These are phyloP conservation scores for Cyberlindnera euphorbiiphila DNA, from an alignment of 805 yeast genomes.

Conservation along the genomic window DNA sequence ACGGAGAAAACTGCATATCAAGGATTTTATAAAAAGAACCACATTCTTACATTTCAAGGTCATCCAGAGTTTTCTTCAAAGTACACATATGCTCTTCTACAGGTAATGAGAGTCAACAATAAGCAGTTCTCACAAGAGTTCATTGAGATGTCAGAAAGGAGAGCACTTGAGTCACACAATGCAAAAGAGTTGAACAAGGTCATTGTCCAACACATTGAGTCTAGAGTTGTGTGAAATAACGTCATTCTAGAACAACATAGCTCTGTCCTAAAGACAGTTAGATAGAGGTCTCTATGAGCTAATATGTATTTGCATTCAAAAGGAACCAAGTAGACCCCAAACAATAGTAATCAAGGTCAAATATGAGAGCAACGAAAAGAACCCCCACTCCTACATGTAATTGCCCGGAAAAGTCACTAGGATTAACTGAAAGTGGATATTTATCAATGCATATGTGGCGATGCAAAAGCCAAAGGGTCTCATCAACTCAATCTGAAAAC, in stretches of 20 bases:
- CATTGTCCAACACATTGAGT: conserved; percentile 17
- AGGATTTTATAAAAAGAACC: conserved; percentile 54
- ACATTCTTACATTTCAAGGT: conserved; percentile 73
- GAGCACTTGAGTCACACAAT: conserved; percentile 7
- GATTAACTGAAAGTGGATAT: too few relatives aligned
- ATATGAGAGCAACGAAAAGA: too few relatives aligned
- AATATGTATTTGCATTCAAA: not conserved
- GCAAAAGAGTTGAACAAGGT: conserved; percentile 10
- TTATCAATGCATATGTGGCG: too few relatives aligned
- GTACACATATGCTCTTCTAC: conserved; percentile 37
- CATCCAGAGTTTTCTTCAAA: conserved; percentile 86
- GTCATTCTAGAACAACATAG: not conserved
- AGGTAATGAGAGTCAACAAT: conserved; percentile 9
- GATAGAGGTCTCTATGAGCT: not conserved
- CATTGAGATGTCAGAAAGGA: conserved; percentile 1
- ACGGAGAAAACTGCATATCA: conserved; percentile 57
- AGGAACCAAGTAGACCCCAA: not conserved
- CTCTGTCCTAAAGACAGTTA: not conserved
- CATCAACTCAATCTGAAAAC: conserved; percentile 24
- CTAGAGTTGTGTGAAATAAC: too few relatives aligned
- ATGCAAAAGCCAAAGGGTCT: too few relatives aligned
- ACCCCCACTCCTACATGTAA: too few relatives aligned
- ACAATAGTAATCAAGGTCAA: not conserved
- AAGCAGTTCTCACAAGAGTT: conserved; percentile 4
- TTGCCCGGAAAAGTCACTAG: too few relatives aligned